Percentiles rank a stretch among this genome's conserved stretches.
Evolutionary conservation across 768 basidiomycete genomes (phyloP).

Genomic region (Symmetrospora coprosmae): DNA sequence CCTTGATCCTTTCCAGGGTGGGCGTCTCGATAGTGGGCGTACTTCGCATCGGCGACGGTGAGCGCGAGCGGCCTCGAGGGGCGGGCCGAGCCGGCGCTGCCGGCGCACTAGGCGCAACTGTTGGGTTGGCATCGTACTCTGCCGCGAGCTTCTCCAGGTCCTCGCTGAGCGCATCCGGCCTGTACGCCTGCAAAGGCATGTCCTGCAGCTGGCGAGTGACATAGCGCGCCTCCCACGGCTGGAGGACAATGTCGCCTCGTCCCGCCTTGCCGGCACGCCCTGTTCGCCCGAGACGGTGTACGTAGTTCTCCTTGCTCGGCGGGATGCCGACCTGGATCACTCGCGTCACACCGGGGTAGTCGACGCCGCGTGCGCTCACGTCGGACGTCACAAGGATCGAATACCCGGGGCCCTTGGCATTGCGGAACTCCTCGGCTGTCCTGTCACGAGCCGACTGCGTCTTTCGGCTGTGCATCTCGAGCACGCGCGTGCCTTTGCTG

Average conservation of each 20-base stretch:
- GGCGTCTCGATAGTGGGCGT: constrained; percentile 16
- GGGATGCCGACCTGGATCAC: constrained; percentile 80
- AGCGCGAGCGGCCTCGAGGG: background rate
- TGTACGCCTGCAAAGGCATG: constrained; percentile 55
- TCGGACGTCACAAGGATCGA: constrained; percentile 41
- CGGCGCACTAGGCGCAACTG: background rate
- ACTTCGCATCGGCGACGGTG: background rate
- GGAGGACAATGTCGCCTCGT: constrained; percentile 47
- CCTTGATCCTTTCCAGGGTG: constrained; percentile 24
- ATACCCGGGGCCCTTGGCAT: constrained; percentile 50
- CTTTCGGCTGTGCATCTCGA: constrained; percentile 58
- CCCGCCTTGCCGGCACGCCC: constrained; percentile 44
- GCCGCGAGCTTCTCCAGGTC: constrained; percentile 44
- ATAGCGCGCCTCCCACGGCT: constrained; percentile 45
- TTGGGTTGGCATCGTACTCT: constrained; percentile 43
- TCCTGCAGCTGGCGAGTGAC: constrained; percentile 48
- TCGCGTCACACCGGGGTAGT: constrained; percentile 54
- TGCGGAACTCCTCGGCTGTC: constrained; percentile 45
- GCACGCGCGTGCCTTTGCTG: constrained; percentile 45
- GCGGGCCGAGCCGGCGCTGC: background rate
- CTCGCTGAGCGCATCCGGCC: constrained; percentile 42
- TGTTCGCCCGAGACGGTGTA: constrained; percentile 41
- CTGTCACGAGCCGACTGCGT: constrained; percentile 44
- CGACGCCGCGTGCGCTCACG: constrained; percentile 49
- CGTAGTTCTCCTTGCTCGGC: constrained; percentile 45